Evolutionary conservation across 2,329 filamentous ascomycete species (phyloP).

Genomic region (Dryadomyces quercivorus): DNA sequence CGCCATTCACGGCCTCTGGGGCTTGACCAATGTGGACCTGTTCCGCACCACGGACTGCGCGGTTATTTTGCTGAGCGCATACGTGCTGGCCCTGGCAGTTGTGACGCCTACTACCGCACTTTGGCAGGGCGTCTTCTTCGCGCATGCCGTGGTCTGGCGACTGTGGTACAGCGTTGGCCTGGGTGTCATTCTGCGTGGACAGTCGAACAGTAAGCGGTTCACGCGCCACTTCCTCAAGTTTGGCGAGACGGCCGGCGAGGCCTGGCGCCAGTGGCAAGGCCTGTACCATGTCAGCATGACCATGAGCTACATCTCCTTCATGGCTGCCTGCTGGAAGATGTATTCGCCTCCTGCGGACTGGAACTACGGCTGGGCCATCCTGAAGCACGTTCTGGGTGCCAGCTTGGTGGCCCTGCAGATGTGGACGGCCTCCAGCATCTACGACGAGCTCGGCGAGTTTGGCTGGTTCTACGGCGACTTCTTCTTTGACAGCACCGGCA

Average conservation of each 20-base stretch:
- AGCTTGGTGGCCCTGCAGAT: constrained; percentile 75
- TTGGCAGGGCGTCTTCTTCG: constrained; percentile 68
- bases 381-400: constrained; percentile 77
- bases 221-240: constrained; percentile 96
- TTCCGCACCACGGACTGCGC: constrained; percentile 79
- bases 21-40: constrained; percentile 72
- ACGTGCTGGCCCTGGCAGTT: constrained; percentile 61
- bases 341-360: constrained; percentile 80
- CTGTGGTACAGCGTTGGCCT: constrained; percentile 87
- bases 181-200: constrained; percentile 69
- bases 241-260: constrained; percentile 79
- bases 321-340: constrained; percentile 92
- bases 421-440: constrained; percentile 88
- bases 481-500: constrained; percentile 83
- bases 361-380: constrained; percentile 70
- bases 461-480: constrained; percentile 99
- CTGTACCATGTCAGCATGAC: constrained; percentile 88
- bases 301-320: constrained; percentile 79
- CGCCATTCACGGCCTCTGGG: constrained; percentile 72
- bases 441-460: constrained; percentile 92
- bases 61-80: constrained; percentile 62
- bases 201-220: constrained; percentile 88
- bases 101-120: constrained; percentile 65
- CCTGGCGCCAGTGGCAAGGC: constrained; percentile 96
- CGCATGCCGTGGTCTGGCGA: constrained; percentile 72